Evolutionary conservation across 2,329 filamentous ascomycete species (phyloP).

Genomic region (Colletotrichum liaoningense): DNA sequence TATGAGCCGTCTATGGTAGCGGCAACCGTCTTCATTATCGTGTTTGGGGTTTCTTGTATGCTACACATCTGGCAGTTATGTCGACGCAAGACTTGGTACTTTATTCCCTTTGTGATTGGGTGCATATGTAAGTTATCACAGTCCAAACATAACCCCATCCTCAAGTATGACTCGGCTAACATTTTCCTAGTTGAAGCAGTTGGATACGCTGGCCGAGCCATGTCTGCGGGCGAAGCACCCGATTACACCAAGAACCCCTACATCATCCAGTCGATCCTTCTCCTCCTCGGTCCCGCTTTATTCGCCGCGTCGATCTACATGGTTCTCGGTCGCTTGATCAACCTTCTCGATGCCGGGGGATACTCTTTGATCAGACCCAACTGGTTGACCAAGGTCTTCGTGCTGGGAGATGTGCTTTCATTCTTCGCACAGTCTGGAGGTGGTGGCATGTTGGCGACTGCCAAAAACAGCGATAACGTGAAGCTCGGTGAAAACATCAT

Average conservation of each 20-base stretch:
- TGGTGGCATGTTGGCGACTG: conserved; percentile 38
- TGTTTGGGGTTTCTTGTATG: conserved; percentile 53
- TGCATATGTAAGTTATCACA: conserved; percentile 57
- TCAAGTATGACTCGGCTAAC: not conserved
- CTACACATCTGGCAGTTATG: conserved; percentile 54
- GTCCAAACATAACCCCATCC: not conserved
- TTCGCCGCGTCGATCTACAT: conserved; percentile 65
- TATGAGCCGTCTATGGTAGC: conserved; percentile 58
- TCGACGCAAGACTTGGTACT: conserved; percentile 60
- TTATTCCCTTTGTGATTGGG: conserved; percentile 64
- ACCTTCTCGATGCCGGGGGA: conserved; percentile 47
- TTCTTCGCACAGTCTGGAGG: conserved; percentile 61
- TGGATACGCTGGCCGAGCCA: conserved; percentile 62
- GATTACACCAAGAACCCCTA: conserved; percentile 51
- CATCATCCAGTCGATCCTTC: conserved; percentile 54
- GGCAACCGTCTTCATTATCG: conserved; percentile 53
- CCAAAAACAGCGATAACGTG: conserved; percentile 35
- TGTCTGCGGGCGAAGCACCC: conserved; percentile 55
- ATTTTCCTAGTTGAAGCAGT: conserved; percentile 54
- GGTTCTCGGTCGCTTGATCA: conserved; percentile 57
- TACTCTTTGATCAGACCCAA: conserved; percentile 46
- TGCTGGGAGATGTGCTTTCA: conserved; percentile 63
- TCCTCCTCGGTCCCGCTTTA: conserved; percentile 59
- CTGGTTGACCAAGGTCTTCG: conserved; percentile 66
- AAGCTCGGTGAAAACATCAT: conserved; percentile 58